These are phyloP conservation scores for Whalleya microplaca DNA, from an alignment of 2,329 filamentous ascomycete genomes.

Conservation along the genomic window DNA sequence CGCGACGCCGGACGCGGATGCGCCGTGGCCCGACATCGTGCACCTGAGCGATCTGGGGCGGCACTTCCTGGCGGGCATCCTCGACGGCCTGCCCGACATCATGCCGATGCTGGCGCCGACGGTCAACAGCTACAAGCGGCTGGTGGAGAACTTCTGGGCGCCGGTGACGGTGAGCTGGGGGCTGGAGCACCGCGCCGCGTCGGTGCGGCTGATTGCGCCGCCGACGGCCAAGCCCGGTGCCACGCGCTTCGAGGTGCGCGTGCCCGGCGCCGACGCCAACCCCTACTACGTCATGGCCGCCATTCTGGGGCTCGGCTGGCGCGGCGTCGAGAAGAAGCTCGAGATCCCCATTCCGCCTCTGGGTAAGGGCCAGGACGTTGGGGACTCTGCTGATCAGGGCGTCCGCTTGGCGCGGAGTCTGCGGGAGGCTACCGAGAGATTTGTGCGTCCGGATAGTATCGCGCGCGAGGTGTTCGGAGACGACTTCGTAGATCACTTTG, in stretches of 20 bases:
- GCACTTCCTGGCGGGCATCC: constrained; percentile 88
- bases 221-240: constrained; percentile 83
- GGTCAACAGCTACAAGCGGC: constrained; percentile 95
- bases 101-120: constrained; percentile 96
- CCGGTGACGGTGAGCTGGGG: constrained; percentile 98
- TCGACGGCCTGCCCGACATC: constrained; percentile 87
- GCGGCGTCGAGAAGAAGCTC: constrained; percentile 90
- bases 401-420: constrained; percentile 81
- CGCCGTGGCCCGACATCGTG: constrained; percentile 75
- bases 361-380: constrained; percentile 82
- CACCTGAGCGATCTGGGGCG: constrained; percentile 85
- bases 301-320: constrained; percentile 85
- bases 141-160: constrained; percentile 99
- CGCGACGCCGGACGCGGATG: constrained; percentile 69
- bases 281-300: constrained; percentile 85
- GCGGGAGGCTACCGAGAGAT: constrained; percentile 80
- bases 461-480: constrained; percentile 95
- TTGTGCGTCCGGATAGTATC: constrained; percentile 77
- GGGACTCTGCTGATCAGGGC: constrained; percentile 71
- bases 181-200: constrained; percentile 90
- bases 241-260: constrained; percentile 90
- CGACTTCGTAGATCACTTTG: constrained; percentile 94
- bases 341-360: constrained; percentile 81
- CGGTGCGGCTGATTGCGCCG: constrained; percentile 85
- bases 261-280: constrained; percentile 93